phyloP scores from a whole-genome alignment of 257 asterid species.

The Mentha longifolia region DNA sequence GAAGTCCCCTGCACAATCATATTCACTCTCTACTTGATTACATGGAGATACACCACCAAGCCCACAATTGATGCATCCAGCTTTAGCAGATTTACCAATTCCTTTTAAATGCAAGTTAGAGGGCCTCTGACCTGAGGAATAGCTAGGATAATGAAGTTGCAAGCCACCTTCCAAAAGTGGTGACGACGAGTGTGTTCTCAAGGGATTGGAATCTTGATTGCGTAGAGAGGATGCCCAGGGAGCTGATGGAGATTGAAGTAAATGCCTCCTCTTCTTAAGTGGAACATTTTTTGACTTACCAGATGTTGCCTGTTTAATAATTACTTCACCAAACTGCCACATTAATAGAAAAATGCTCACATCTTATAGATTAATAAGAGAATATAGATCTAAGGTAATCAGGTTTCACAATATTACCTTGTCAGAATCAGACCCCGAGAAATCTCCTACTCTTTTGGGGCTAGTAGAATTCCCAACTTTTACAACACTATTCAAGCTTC shows the following conservation, averaged over 20 bases:
- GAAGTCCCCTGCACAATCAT: conserved; percentile 55
- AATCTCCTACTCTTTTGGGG: conserved; percentile 77
- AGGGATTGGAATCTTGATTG: conserved; percentile 42
- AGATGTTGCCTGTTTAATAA: conserved; percentile 42
- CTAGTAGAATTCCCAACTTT: conserved; percentile 46
- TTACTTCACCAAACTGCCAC: conserved; percentile 56
- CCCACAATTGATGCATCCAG: conserved; percentile 25
- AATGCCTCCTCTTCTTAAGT: conserved; percentile 67
- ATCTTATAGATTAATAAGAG: not conserved
- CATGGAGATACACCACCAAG: conserved; percentile 32
- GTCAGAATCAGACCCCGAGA: conserved; percentile 73
- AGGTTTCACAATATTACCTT: conserved; percentile 48
- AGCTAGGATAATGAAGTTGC: conserved; percentile 41
- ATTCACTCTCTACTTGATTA: conserved; percentile 34
- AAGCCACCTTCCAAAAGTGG: conserved; percentile 49
- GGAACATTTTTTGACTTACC: conserved; percentile 58
- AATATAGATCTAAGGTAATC: not conserved
- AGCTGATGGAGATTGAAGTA: conserved; percentile 51
- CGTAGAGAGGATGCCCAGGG: conserved; percentile 36
- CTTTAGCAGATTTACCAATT: conserved; percentile 35
- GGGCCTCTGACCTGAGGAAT: conserved; percentile 46
- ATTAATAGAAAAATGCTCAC: conserved; percentile 13
- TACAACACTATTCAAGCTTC: conserved; percentile 49
- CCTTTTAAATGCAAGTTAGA: conserved; percentile 37
- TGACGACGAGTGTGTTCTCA: conserved; percentile 42